phyloP scores from a whole-genome alignment of 345 rosid genomes.

The Eucalyptus viminalis region DNA sequence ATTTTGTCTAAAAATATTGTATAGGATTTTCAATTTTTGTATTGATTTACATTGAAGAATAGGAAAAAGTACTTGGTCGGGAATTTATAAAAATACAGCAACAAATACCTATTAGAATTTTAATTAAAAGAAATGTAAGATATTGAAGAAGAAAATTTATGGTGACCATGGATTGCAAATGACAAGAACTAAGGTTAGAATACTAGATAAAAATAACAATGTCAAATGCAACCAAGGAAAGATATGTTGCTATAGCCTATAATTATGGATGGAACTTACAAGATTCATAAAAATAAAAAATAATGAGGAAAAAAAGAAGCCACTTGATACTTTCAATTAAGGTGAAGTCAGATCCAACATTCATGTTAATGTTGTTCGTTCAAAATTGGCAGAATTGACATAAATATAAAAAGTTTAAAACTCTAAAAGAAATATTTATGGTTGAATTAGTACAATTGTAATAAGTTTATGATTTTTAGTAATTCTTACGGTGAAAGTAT shows the following conservation, averaged over 20 bases:
- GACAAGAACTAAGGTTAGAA: background rate
- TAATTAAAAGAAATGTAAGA: background rate
- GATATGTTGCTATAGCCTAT: background rate
- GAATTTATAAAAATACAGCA: too few relatives aligned
- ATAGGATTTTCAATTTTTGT: background rate
- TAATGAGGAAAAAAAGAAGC: background rate
- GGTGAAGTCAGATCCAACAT: too few relatives aligned
- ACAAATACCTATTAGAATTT: background rate
- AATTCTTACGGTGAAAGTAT: too few relatives aligned
- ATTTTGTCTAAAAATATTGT: background rate
- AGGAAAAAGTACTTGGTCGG: background rate
- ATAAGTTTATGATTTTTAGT: too few relatives aligned
- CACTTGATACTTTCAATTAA: background rate
- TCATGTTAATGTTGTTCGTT: too few relatives aligned
- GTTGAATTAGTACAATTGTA: fast-evolving
- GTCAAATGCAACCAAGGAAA: background rate
- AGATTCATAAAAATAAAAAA: background rate
- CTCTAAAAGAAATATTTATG: too few relatives aligned
- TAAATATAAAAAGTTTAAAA: fast-evolving
- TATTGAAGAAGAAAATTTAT: background rate
- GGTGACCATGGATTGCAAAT: background rate
- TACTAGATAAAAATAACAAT: background rate
- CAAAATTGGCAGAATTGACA: too few relatives aligned
- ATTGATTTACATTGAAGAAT: background rate
- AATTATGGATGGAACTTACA: background rate